These are phyloP conservation scores for Rhododendron ferrugineum DNA, from an alignment of 148 eudicot species.

Conservation along the genomic window DNA sequence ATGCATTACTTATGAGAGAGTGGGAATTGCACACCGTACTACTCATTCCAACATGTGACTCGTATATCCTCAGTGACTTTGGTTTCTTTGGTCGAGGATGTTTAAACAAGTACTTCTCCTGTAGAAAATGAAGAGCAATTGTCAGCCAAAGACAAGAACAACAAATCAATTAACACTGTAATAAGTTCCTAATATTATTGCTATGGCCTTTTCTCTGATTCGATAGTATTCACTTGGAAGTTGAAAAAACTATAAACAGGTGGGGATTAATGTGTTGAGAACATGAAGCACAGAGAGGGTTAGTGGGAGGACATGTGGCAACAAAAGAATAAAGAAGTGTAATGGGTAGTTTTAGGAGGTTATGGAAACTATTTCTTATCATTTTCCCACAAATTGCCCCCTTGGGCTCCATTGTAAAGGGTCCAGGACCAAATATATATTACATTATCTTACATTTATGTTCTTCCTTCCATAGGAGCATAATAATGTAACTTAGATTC, in stretches of 20 bases:
- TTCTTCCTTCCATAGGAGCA: neutral
- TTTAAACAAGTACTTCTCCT: slow-evolving; percentile 82
- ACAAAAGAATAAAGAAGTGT: neutral
- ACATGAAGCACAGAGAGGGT: neutral
- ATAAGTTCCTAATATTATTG: neutral
- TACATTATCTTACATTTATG: neutral
- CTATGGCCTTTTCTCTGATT: neutral
- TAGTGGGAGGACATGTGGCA: neutral
- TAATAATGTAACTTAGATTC: too few species aligned
- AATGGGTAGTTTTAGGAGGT: neutral
- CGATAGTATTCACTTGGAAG: neutral
- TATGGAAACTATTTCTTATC: neutral
- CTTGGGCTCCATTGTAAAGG: neutral
- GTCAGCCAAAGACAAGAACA: slow-evolving; percentile 6
- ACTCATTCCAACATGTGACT: slow-evolving; percentile 97
- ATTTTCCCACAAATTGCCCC: neutral
- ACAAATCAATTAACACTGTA: neutral
- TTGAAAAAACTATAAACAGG: neutral
- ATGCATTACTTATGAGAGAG: slow-evolving; percentile 19
- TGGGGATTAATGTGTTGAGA: neutral
- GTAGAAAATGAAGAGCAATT: slow-evolving; percentile 16
- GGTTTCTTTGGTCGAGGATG: slow-evolving; percentile 93
- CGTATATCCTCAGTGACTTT: slow-evolving; percentile 85
- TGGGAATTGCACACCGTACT: slow-evolving; percentile 64
- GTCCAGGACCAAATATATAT: neutral